phyloP scores from a whole-genome alignment of 2,329 filamentous ascomycete genomes.

The Botrytis medusae region DNA sequence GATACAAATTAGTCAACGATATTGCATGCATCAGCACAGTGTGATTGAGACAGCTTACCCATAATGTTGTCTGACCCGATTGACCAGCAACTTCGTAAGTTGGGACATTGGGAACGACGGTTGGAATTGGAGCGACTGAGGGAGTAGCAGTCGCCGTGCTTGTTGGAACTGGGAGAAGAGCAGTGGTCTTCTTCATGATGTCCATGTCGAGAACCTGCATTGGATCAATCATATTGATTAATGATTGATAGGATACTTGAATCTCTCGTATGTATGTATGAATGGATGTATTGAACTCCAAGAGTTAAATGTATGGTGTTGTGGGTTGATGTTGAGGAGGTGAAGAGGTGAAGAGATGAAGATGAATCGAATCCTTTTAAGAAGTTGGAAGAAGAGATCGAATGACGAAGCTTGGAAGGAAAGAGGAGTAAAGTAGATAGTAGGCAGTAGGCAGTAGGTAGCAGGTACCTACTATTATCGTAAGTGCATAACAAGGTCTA shows the following conservation, averaged over 20 bases:
- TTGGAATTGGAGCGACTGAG: conserved; percentile 30
- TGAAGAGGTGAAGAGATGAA: background rate
- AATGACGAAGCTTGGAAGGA: background rate
- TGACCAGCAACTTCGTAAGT: conserved; percentile 33
- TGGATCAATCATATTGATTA: conserved; percentile 36
- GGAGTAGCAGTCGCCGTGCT: conserved; percentile 23
- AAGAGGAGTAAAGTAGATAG: conserved; percentile 1
- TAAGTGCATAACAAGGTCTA: background rate
- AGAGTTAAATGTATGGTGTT: too few species aligned
- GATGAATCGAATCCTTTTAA: background rate
- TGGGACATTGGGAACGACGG: conserved; percentile 30
- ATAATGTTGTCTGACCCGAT: conserved; percentile 38
- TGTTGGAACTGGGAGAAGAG: conserved; percentile 23
- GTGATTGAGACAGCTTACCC: conserved; percentile 46
- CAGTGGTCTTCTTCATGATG: conserved; percentile 25
- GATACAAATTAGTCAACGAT: conserved; percentile 20
- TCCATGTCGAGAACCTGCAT: conserved; percentile 30
- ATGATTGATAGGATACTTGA: background rate
- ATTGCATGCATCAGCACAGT: background rate
- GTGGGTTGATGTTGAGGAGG: background rate
- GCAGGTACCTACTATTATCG: background rate
- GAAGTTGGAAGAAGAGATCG: background rate
- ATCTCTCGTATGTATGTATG: background rate
- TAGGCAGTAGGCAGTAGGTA: too few species aligned
- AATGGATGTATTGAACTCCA: too few species aligned